These are phyloP conservation scores for Suillus spraguei DNA, from an alignment of 768 basidiomycete species.

Conservation along the genomic window DNA sequence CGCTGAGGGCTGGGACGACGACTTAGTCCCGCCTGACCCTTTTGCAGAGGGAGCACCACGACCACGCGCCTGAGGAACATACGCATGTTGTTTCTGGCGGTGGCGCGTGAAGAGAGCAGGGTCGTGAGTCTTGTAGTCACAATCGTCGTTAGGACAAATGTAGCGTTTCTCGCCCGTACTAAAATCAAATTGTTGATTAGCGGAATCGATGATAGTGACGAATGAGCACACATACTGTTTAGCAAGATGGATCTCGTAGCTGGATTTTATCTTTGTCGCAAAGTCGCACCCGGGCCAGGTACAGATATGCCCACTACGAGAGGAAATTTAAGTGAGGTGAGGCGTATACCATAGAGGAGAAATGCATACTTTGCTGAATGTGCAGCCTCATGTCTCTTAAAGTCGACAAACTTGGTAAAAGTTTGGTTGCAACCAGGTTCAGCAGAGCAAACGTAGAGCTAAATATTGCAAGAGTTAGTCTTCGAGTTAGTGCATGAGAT, in stretches of 20 bases:
- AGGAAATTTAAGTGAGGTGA: background rate
- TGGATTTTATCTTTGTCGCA: constrained; percentile 19
- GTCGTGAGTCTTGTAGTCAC: constrained; percentile 26
- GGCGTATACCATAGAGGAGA: background rate
- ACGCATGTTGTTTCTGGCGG: constrained; percentile 23
- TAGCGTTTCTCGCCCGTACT: constrained; percentile 26
- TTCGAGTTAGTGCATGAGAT: background rate
- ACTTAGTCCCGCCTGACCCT: background rate
- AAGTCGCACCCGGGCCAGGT: constrained; percentile 17
- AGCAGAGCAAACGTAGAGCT: constrained; percentile 19
- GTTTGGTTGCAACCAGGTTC: constrained; percentile 12
- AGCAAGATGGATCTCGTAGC: constrained; percentile 21
- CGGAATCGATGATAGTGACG: background rate
- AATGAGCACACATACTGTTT: constrained; percentile 21
- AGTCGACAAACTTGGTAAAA: constrained; percentile 22
- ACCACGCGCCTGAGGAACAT: constrained; percentile 17
- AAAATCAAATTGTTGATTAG: background rate
- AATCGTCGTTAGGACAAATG: background rate
- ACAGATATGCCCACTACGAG: constrained; percentile 22
- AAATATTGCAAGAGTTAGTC: background rate
- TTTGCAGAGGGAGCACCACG: background rate
- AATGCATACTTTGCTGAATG: background rate
- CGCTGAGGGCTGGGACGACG: too few species aligned
- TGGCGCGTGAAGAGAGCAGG: constrained; percentile 30
- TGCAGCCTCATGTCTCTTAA: constrained; percentile 23